Evolutionary conservation across 495 filamentous ascomycete species (phyloP).

Genomic region (Cercophora sp.): DNA sequence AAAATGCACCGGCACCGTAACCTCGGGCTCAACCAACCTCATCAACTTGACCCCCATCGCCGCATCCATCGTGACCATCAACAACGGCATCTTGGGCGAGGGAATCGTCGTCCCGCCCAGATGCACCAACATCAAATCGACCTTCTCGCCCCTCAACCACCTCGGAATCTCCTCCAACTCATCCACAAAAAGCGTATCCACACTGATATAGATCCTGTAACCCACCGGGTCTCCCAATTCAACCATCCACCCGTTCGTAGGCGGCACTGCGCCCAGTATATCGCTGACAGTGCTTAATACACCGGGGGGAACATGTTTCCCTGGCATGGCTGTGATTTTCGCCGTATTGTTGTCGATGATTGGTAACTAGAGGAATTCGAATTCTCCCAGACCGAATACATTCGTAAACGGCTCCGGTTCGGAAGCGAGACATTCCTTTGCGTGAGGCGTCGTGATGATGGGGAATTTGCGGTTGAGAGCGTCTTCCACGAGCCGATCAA

Average conservation of each 20-base stretch:
- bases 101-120: conserved; percentile 66
- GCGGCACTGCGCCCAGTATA: conserved; percentile 59
- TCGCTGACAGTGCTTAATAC: conserved; percentile 50
- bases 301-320: conserved; percentile 62
- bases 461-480: conserved; percentile 53
- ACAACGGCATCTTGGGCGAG: conserved; percentile 47
- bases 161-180: conserved; percentile 58
- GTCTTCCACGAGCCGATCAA: conserved; percentile 59
- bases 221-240: conserved; percentile 58
- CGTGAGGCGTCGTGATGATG: conserved; percentile 65
- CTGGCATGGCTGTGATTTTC: conserved; percentile 64
- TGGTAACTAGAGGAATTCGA: conserved; percentile 54
- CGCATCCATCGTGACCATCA: conserved; percentile 75
- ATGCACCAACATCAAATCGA: conserved; percentile 68
- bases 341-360: no score
- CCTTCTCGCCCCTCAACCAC: conserved; percentile 39
- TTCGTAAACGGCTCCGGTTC: conserved; percentile 50
- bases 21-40: conserved; percentile 55
- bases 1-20: conserved; percentile 67
- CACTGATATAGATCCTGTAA: conserved; percentile 68
- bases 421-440: conserved; percentile 46
- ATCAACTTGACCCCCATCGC: conserved; percentile 59
- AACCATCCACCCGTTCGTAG: conserved; percentile 70
- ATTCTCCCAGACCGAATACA: conserved; percentile 49
- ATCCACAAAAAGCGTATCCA: conserved; percentile 64